Conservation (phyloP, 2,329 filamentous ascomycete species). For the Diaporthe ampelina region DNA sequence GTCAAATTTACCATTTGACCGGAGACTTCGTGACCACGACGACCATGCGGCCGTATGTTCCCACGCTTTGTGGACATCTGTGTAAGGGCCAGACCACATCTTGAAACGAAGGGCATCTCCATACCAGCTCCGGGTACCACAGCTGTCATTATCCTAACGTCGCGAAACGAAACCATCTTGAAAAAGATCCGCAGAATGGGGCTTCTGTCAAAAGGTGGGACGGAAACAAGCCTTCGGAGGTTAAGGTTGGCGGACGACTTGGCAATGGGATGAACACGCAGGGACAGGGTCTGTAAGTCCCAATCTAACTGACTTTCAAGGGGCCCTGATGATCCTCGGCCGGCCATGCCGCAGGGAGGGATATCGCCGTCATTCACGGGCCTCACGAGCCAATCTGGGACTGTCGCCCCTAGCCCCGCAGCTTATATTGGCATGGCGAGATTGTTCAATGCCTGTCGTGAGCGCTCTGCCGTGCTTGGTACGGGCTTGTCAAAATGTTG, state of each 20-base stretch:
- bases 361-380: neutral
- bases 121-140: neutral
- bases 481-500: neutral
- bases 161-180: neutral
- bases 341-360: constrained; percentile 22
- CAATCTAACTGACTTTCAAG: constrained; percentile 13
- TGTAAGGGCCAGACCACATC: neutral
- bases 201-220: constrained; percentile 4
- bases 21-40: neutral
- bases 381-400: constrained; percentile 10
- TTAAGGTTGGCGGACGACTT: neutral
- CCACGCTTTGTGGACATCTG: neutral
- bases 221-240: constrained; percentile 23
- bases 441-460: constrained; percentile 19
- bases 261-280: constrained; percentile 16
- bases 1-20: neutral
- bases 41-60: neutral
- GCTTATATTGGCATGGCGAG: constrained; percentile 9
- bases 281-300: neutral
- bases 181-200: neutral
- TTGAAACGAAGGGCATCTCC: neutral
- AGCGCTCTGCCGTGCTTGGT: neutral
- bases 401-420: constrained; percentile 20
- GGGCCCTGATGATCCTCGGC: neutral
- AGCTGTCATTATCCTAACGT: no score